Conservation (phyloP, 2,329 filamentous ascomycete genomes). For the Plenodomus tracheiphilus region DNA sequence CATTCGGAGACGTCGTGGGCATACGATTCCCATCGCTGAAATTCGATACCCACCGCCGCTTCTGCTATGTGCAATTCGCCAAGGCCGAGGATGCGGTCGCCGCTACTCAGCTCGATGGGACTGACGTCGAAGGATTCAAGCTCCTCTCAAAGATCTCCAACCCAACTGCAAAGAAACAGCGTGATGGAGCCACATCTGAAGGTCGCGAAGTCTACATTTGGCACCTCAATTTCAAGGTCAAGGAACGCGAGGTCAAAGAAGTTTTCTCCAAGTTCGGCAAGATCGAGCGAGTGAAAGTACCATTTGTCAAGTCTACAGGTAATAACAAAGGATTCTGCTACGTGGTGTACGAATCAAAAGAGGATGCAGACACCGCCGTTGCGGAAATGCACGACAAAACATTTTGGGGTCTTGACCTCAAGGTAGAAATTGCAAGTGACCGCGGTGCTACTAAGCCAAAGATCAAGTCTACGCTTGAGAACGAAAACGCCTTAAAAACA, state of each 20-base stretch:
- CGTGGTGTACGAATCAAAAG: constrained; percentile 70
- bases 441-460: constrained; percentile 52
- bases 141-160: constrained; percentile 84
- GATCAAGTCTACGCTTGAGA: constrained; percentile 51
- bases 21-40: constrained; percentile 91
- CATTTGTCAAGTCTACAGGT: constrained; percentile 65
- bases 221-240: constrained; percentile 81
- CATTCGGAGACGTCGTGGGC: constrained; percentile 79
- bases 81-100: constrained; percentile 47
- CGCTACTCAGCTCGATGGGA: constrained; percentile 74
- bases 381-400: constrained; percentile 69
- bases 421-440: constrained; percentile 57
- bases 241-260: constrained; percentile 69
- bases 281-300: constrained; percentile 72
- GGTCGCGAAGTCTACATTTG: constrained; percentile 84
- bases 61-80: constrained; percentile 94
- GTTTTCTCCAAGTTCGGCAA: constrained; percentile 76
- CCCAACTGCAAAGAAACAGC: constrained; percentile 74
- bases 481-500: constrained; percentile 41
- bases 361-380: constrained; percentile 67
- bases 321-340: constrained; percentile 79
- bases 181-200: constrained; percentile 80
- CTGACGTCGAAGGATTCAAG: constrained; percentile 66
- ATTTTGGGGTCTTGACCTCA: constrained; percentile 68
- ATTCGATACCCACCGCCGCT: constrained; percentile 83